Percentiles rank a stretch among this genome's conserved stretches.
phyloP scores from a whole-genome alignment of 2,329 filamentous ascomycete genomes.

The Reticulascus tulasneorum region DNA sequence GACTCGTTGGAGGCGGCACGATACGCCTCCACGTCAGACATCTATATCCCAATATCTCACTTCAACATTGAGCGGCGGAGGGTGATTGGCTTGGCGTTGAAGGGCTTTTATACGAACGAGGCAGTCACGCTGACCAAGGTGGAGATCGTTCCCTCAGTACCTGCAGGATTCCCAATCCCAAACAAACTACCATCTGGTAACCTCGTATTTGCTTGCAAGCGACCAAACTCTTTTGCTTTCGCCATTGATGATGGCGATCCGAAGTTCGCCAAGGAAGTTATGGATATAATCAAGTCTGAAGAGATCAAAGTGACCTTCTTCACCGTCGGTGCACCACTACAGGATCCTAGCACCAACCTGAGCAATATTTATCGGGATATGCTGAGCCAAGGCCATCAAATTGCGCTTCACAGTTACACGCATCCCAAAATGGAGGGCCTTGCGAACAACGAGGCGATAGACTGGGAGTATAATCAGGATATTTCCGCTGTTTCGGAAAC shows the following conservation, averaged over 20 bases:
- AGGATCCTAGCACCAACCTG: slow-evolving; percentile 56
- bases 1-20: slow-evolving; percentile 64
- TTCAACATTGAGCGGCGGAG: slow-evolving; percentile 58
- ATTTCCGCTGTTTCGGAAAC: slow-evolving; percentile 41
- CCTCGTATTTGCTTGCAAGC: slow-evolving; percentile 60
- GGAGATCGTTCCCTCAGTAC: slow-evolving; percentile 56
- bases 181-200: slow-evolving; percentile 57
- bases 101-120: slow-evolving; percentile 57
- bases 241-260: slow-evolving; percentile 68
- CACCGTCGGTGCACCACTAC: slow-evolving; percentile 60
- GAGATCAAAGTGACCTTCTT: slow-evolving; percentile 67
- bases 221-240: slow-evolving; percentile 68
- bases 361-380: slow-evolving; percentile 62
- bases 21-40: slow-evolving; percentile 50
- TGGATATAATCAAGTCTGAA: slow-evolving; percentile 58
- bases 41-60: slow-evolving; percentile 65
- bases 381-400: slow-evolving; percentile 59
- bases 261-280: slow-evolving; percentile 32
- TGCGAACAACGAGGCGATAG: slow-evolving; percentile 47
- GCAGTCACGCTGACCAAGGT: slow-evolving; percentile 50
- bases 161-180: slow-evolving; percentile 48
- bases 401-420: slow-evolving; percentile 65
- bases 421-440: slow-evolving; percentile 63
- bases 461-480: slow-evolving; percentile 59
- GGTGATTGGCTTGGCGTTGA: slow-evolving; percentile 56